phyloP scores from a whole-genome alignment of 495 filamentous ascomycete species.

The Haplographium delicatum region DNA sequence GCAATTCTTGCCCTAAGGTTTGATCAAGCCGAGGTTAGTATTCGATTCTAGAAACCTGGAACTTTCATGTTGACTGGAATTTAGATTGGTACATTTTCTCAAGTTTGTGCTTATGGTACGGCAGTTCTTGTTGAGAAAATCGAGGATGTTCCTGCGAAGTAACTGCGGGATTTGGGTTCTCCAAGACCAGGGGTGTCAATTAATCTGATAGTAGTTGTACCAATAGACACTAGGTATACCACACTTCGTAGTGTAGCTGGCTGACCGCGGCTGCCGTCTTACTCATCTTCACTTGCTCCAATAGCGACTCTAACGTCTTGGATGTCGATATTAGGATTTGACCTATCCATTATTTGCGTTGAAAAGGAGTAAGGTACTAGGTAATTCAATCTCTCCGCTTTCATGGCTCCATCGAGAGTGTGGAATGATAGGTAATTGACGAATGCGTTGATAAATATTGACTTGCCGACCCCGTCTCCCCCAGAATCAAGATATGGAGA shows the following conservation, averaged over 20 bases:
- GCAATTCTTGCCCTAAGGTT: constrained; percentile 54
- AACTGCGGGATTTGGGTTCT: not conserved
- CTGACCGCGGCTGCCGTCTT: not conserved
- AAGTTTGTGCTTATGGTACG: constrained; percentile 56
- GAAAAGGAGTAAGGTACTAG: not conserved
- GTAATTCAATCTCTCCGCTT: not conserved
- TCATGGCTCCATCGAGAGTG: not conserved
- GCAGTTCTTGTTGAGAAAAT: constrained; percentile 48
- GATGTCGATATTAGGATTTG: too few species aligned
- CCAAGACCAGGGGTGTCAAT: not conserved
- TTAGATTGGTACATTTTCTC: constrained; percentile 39
- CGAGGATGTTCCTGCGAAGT: constrained; percentile 18
- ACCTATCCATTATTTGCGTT: not conserved
- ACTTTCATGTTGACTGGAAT: constrained; percentile 14
- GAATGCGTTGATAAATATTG: not conserved
- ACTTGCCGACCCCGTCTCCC: constrained; percentile 3
- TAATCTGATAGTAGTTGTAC: not conserved
- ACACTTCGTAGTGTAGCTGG: not conserved
- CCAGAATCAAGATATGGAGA: not conserved
- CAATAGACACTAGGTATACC: not conserved
- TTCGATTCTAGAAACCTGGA: not conserved
- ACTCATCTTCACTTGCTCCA: not conserved
- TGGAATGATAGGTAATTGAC: not conserved
- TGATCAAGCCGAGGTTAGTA: constrained; percentile 42
- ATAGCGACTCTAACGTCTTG: not conserved